Evolutionary conservation across 169 alveolate species (phyloP), one percentile per base, ranked within the genome.

Genomic region (Plasmodium fragile): DNA sequence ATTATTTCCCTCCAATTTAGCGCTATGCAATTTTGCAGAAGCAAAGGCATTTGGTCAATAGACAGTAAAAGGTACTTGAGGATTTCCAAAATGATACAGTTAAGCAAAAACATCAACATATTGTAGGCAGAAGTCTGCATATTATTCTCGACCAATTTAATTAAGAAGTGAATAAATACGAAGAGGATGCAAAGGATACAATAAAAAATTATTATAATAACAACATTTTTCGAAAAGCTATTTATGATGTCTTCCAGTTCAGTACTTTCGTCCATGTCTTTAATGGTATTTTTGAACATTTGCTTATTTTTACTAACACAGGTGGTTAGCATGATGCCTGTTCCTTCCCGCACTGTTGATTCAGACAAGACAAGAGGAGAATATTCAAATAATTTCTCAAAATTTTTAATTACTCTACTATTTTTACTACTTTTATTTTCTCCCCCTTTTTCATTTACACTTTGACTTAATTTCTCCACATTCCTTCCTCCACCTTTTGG

Each of bases 251-350:
- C 28, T 55, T 85, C 93, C 28, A 85, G 43, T 34, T 22, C 80
- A 13, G 93, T 85, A 53, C 45, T 53, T 28, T 77, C 84, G 18
- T 85, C 93, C 5, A 75, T 28, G 18, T 52, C 80, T 85, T 85
- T 85, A 7, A 85, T 52, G 7, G 81, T 49, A 52, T 75, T 59
- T 13, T 85, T 59, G 80, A 85, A 85, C 93, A 85, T 85, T n/a
- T 85, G 93, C 65, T 85, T 85, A 10, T 85, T 73, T 85, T 85
- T 85, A 75, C 93, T 77, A 49, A 85, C 93, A 7, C 93, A 85
- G 4, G 93, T 85, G 30, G 93, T 52, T 45, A 85, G 39, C 93
- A 85, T 85, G 13, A 85, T 36, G 6, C 93, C 93, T 7, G 25
- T 85, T n/a, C 93, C 93, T 3, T 73, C 72, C 16, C 28, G 53